phyloP scores from a whole-genome alignment of 768 basidiomycete species.

The Tubosaeta sp. region DNA sequence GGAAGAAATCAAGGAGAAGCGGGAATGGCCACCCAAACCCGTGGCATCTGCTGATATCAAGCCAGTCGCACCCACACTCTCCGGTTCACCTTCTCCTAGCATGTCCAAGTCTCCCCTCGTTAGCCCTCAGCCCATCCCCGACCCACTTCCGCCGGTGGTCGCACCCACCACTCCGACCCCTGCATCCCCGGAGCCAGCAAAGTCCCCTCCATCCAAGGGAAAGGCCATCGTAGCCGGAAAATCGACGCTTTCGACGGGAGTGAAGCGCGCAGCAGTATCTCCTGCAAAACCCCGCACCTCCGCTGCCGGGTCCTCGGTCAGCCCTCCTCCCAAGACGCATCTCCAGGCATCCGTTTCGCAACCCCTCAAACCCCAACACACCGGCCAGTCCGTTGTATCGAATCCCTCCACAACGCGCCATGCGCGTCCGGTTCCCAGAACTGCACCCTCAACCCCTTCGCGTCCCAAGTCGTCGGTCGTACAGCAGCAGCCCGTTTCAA shows the following conservation, averaged over 20 bases:
- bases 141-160: constrained; percentile 16
- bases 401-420: constrained; percentile 27
- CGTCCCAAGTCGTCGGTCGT: constrained; percentile 35
- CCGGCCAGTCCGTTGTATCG: constrained; percentile 39
- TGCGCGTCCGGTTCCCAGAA: constrained; percentile 22
- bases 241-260: constrained; percentile 21
- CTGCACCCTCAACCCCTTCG: constrained; percentile 30
- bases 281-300: constrained; percentile 32
- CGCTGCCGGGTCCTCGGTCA: constrained; percentile 14
- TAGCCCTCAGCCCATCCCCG: constrained; percentile 30
- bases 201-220: constrained; percentile 19
- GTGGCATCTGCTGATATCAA: constrained; percentile 32
- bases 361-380: constrained; percentile 36
- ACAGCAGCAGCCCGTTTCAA: constrained; percentile 20
- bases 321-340: constrained; percentile 27
- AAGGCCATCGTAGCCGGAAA: constrained; percentile 16
- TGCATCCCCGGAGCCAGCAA: constrained; percentile 17
- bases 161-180: constrained; percentile 20
- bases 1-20: constrained; percentile 65
- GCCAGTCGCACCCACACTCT: constrained; percentile 32
- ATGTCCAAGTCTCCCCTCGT: constrained; percentile 17
- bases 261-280: constrained; percentile 14
- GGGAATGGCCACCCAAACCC: constrained; percentile 72
- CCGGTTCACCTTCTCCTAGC: constrained; percentile 29
- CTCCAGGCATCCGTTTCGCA: constrained; percentile 36